Conservation (phyloP, 306 rosid genomes). For the Vicia faba region DNA sequence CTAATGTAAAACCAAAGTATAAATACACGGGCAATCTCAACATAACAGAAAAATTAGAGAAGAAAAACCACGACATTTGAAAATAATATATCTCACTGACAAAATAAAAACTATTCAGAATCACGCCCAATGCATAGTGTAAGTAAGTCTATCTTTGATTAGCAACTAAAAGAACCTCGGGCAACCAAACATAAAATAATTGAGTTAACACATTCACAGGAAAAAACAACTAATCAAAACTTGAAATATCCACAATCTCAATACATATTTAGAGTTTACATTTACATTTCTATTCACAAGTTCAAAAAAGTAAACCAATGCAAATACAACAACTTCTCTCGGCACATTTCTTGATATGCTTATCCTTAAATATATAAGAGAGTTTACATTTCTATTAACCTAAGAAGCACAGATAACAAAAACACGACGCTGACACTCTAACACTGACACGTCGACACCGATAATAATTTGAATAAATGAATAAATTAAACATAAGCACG, state of each 20-base stretch:
- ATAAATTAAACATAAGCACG: background rate
- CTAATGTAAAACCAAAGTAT: slow-evolving; percentile 6
- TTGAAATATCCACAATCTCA: background rate
- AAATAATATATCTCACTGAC: background rate
- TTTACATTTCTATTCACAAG: background rate
- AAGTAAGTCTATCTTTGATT: too few relatives aligned
- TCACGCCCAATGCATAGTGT: background rate
- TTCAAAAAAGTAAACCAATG: slow-evolving; percentile 7
- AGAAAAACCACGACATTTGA: background rate
- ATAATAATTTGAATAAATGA: too few relatives aligned
- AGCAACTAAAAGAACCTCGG: background rate
- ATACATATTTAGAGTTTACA: background rate
- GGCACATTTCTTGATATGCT: background rate
- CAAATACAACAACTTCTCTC: background rate
- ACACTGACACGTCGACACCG: too few relatives aligned
- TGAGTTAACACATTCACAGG: background rate
- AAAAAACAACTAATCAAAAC: background rate
- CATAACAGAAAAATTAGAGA: background rate
- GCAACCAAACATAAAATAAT: background rate
- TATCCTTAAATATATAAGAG: background rate
- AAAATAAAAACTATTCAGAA: background rate
- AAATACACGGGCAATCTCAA: slow-evolving; percentile 21
- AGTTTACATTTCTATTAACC: background rate
- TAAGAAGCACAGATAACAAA: too few relatives aligned
- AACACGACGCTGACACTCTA: background rate